These are phyloP conservation scores for Alternaria sp. DNA, from an alignment of 2,329 filamentous ascomycete species.

Conservation along the genomic window DNA sequence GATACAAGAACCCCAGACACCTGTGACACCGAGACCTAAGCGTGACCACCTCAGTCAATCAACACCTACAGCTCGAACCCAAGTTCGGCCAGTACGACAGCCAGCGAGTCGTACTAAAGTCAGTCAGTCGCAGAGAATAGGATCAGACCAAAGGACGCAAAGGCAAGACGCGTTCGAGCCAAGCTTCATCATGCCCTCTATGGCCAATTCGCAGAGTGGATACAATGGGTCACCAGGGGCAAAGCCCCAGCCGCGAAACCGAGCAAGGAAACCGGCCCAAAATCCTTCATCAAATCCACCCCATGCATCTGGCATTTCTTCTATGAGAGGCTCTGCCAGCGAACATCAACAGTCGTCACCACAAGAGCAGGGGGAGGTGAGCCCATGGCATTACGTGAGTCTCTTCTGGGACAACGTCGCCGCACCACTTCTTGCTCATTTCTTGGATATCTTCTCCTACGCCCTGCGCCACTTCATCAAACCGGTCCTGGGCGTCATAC, in stretches of 20 bases:
- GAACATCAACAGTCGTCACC: not conserved
- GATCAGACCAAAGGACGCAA: slow-evolving; percentile 19
- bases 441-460: slow-evolving; percentile 65
- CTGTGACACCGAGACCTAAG: slow-evolving; percentile 22
- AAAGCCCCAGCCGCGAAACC: slow-evolving; percentile 9
- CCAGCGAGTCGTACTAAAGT: slow-evolving; percentile 14
- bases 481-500: slow-evolving; percentile 65
- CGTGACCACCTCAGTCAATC: slow-evolving; percentile 23
- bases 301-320: slow-evolving; percentile 10
- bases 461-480: slow-evolving; percentile 69
- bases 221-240: slow-evolving; percentile 18
- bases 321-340: slow-evolving; percentile 7
- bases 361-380: slow-evolving; percentile 24
- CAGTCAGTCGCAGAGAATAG: slow-evolving; percentile 24
- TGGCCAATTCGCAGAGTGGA: slow-evolving; percentile 27
- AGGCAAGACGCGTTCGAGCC: slow-evolving; percentile 43
- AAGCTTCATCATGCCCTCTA: slow-evolving; percentile 56
- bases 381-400: slow-evolving; percentile 34
- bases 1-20: slow-evolving; percentile 22
- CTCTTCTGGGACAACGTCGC: slow-evolving; percentile 46
- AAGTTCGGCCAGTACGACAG: slow-evolving; percentile 23
- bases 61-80: slow-evolving; percentile 15
- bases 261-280: not conserved
- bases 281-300: not conserved
- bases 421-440: slow-evolving; percentile 57